Base-by-base conservation (phyloP, 306 rosid genomes). In the Medicago ruthenica region DNA sequence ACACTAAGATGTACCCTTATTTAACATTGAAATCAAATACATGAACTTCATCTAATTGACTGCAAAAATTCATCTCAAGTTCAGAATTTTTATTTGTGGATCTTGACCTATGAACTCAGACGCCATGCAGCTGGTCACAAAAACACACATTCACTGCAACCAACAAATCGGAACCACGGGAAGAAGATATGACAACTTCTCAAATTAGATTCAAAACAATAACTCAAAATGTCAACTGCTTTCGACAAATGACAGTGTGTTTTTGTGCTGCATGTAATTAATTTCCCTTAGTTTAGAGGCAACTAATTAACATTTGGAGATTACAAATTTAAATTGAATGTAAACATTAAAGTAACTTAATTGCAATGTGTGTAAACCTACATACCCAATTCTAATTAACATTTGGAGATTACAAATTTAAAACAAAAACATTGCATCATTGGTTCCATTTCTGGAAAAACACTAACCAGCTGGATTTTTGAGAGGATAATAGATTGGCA, bases 401-500 rank as follows among this genome's bases (percentile, higher is more conserved):
- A 61, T 55, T 54, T 44, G 12, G 4, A 55, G 42, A 67, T 27
- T 18, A 12, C 24, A 51, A 79, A 70, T 10, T 14, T 40, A 20
- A 67, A 41, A 74, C 24, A 22, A 50, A 54, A 54, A 17, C 7
- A 59, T 24, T 22, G 44, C 44, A 31, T 15, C 63, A 54, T 15
- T 24, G 40, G 9, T 45, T 34, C 17, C 22, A 39, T 40, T 47
- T 48, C 34, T 10, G 18, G 5, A 40, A 40, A 40, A 76, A 37
- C 9, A 44, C 37, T 24, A 73, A 95, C 98, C 98, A n/a, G 81
- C 39, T 3, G 87, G 76, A 76, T 71, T 86, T 41, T 84, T 68
- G n/a, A 70, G 77, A 20, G 88, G 84, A 76, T 87, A 84, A 79
- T 90, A 90, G 64, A 90, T 40, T 5, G 98, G 97, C 82, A 95